These are phyloP conservation scores for Handroanthus guayacan DNA, from an alignment of 257 asterid species.

Conservation along the genomic window DNA sequence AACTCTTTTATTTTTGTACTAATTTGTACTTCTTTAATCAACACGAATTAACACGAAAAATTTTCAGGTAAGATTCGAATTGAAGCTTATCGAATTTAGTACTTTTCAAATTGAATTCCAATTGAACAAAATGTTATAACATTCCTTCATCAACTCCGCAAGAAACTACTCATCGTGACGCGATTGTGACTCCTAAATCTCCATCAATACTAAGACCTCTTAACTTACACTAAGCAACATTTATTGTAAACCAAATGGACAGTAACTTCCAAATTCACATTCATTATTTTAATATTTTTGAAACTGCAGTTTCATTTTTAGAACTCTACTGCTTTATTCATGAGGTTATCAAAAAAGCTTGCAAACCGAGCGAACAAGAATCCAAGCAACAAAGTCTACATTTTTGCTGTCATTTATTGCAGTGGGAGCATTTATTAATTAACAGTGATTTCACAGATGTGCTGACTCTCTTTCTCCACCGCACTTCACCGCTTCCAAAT, in stretches of 20 bases:
- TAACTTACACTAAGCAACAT: background rate
- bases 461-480: constrained; percentile 35
- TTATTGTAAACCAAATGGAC: constrained; percentile 5
- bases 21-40: too few relatives aligned
- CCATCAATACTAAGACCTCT: constrained; percentile 4
- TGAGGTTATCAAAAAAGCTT: background rate
- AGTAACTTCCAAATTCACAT: constrained; percentile 5
- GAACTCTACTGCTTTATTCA: constrained; percentile 25
- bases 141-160: too few relatives aligned
- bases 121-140: too few relatives aligned
- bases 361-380: constrained; percentile 35
- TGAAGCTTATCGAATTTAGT: too few relatives aligned
- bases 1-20: too few relatives aligned
- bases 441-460: background rate
- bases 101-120: too few relatives aligned
- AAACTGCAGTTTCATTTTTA: constrained; percentile 11
- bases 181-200: too few relatives aligned
- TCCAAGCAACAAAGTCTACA: constrained; percentile 30
- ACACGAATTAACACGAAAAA: too few relatives aligned
- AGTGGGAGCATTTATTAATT: constrained; percentile 37
- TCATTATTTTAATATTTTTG: background rate
- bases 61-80: too few relatives aligned
- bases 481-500: constrained; percentile 40
- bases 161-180: too few relatives aligned
- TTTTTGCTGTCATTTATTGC: constrained; percentile 41